These are phyloP conservation scores for Pythium phragmiticola DNA, from an alignment of 352 stramenopile genomes.

Conservation along the genomic window DNA sequence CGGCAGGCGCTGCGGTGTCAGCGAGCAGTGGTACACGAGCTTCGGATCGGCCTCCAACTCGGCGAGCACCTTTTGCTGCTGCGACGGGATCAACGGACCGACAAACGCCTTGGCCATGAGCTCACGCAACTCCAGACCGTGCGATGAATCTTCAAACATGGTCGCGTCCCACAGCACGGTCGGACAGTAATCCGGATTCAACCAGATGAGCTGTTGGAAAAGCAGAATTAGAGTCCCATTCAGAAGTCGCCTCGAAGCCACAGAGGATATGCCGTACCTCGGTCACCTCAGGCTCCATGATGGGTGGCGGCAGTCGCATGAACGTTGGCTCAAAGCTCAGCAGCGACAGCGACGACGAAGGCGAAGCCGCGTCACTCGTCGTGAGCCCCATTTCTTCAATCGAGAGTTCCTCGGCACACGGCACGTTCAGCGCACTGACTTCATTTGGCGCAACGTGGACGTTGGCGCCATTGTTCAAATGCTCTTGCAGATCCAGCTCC, in stretches of 20 bases:
- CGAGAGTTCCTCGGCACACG: conserved; percentile 69
- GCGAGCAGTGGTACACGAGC: conserved; percentile 90
- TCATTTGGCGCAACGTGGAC: conserved; percentile 66
- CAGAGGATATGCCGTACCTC: conserved; percentile 19
- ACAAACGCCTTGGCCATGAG: conserved; percentile 91
- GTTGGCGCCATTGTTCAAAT: conserved; percentile 79
- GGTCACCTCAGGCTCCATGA: conserved; percentile 85
- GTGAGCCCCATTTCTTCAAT: conserved; percentile 72
- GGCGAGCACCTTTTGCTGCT: conserved; percentile 89
- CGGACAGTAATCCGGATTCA: conserved; percentile 91
- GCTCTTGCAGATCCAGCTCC: conserved; percentile 79
- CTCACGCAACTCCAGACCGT: conserved; percentile 85
- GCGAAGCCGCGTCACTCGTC: conserved; percentile 34
- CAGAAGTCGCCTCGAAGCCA: conserved; percentile 20
- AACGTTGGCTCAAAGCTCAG: conserved; percentile 88
- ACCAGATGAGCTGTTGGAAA: conserved; percentile 71
- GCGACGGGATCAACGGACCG: conserved; percentile 80
- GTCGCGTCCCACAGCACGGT: conserved; percentile 89
- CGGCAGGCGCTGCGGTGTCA: conserved; percentile 93
- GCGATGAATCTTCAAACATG: conserved; percentile 83
- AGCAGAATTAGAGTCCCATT: not conserved
- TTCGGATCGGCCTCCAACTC: conserved; percentile 89
- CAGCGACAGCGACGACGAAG: conserved; percentile 69
- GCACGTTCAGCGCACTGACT: conserved; percentile 64
- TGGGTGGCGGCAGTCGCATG: conserved; percentile 80